phyloP scores from a whole-genome alignment of 371 early-diverging fungal species.

The Lichtheimia ornata region DNA sequence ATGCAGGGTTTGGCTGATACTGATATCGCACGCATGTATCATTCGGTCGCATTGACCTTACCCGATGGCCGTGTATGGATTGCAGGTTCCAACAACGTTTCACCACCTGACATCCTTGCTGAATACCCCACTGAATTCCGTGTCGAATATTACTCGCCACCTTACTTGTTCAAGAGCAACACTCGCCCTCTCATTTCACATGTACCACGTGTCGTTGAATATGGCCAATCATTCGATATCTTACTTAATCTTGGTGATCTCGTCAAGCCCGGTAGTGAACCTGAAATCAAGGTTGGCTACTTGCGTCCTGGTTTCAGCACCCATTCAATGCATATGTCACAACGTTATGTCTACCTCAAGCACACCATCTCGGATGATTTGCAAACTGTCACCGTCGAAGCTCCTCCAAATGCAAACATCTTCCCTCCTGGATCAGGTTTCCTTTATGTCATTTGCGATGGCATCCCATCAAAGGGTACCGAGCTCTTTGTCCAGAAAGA shows the following conservation, averaged over 20 bases:
- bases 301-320: slow-evolving; percentile 62
- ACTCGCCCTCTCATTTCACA: slow-evolving; percentile 52
- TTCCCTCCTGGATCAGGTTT: slow-evolving; percentile 64
- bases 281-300: slow-evolving; percentile 40
- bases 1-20: slow-evolving; percentile 43
- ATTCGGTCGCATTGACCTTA: slow-evolving; percentile 62
- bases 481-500: slow-evolving; percentile 35
- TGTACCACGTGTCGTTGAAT: slow-evolving; percentile 45
- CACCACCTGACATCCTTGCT: slow-evolving; percentile 44
- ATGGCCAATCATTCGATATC: slow-evolving; percentile 38
- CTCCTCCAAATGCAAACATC: slow-evolving; percentile 58
- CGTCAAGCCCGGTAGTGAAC: slow-evolving; percentile 28
- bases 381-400: slow-evolving; percentile 34
- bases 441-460: slow-evolving; percentile 57
- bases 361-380: slow-evolving; percentile 27
- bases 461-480: slow-evolving; percentile 48
- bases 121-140: slow-evolving; percentile 63
- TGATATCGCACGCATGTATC: slow-evolving; percentile 69
- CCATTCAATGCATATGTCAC: slow-evolving; percentile 68
- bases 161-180: slow-evolving; percentile 51
- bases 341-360: slow-evolving; percentile 48
- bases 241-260: slow-evolving; percentile 34
- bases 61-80: slow-evolving; percentile 58
- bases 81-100: slow-evolving; percentile 49
- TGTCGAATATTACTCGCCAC: slow-evolving; percentile 65